Percentiles rank a stretch among this genome's conserved stretches.
phyloP scores from a whole-genome alignment of 768 basidiomycete species.

The Mycena vulgaris region DNA sequence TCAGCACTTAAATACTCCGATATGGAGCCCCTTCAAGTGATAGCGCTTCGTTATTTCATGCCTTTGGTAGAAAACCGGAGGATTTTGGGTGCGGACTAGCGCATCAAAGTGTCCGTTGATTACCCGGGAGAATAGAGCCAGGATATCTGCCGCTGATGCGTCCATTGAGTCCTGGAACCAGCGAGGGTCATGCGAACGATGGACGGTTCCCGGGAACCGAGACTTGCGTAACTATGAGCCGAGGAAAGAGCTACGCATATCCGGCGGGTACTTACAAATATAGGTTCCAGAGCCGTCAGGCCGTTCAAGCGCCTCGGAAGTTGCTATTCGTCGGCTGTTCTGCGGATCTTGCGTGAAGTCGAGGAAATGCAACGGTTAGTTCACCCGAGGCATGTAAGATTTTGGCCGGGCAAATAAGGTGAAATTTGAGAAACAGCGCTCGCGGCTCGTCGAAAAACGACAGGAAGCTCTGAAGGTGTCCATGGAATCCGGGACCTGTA shows the following conservation, averaged over 20 bases:
- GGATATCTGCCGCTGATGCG: background rate
- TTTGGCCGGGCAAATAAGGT: too few species aligned
- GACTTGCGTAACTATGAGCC: background rate
- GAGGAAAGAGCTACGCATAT: background rate
- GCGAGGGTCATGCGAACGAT: background rate
- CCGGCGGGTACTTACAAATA: background rate
- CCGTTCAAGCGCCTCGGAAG: too few species aligned
- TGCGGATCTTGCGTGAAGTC: too few species aligned
- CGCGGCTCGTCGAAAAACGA: too few species aligned
- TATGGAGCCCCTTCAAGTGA: background rate
- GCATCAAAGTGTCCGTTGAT: background rate
- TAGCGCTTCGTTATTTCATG: background rate
- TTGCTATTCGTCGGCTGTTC: too few species aligned
- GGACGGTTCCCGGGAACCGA: background rate
- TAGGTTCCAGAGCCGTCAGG: too few species aligned
- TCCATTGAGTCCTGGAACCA: background rate
- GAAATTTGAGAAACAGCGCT: too few species aligned
- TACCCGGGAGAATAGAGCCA: background rate
- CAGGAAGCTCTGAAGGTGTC: too few species aligned
- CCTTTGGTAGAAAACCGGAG: background rate
- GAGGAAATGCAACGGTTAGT: too few species aligned
- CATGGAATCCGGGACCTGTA: too few species aligned
- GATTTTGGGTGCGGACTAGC: background rate
- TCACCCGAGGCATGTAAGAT: too few species aligned
- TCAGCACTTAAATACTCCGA: background rate